Conservation (phyloP, 768 basidiomycete species). For the Naganishia onofrii region DNA sequence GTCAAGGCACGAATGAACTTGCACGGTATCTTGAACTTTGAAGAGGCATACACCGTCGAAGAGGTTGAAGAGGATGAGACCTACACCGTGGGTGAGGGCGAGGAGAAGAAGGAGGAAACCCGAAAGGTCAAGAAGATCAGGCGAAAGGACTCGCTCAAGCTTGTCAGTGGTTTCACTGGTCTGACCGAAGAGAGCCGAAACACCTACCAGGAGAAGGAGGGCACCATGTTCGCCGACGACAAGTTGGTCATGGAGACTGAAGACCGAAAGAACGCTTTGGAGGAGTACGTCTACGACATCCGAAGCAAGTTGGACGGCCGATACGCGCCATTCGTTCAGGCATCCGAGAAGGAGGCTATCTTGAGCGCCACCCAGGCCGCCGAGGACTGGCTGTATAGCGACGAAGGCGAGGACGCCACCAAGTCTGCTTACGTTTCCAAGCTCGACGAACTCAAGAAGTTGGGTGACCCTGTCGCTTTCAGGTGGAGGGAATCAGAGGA, state of each 20-base stretch:
- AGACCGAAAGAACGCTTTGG: conserved; percentile 96
- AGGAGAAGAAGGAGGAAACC: conserved; percentile 57
- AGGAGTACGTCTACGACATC: conserved; percentile 97
- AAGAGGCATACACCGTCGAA: conserved; percentile 73
- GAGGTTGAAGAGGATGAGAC: conserved; percentile 68
- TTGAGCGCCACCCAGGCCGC: conserved; percentile 68
- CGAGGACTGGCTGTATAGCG: conserved; percentile 96
- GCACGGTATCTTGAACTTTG: conserved; percentile 83
- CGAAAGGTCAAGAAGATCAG: conserved; percentile 79
- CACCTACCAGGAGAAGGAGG: conserved; percentile 72
- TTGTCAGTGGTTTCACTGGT: conserved; percentile 64
- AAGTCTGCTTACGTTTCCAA: conserved; percentile 90
- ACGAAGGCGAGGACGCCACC: conserved; percentile 90
- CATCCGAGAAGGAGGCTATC: conserved; percentile 74
- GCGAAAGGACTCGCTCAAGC: conserved; percentile 77
- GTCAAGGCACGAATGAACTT: conserved; percentile 84
- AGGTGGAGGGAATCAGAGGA: conserved; percentile 82
- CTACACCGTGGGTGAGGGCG: conserved; percentile 67
- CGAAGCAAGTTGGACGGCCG: conserved; percentile 87
- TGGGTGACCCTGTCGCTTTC: conserved; percentile 81
- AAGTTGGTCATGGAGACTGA: conserved; percentile 98
- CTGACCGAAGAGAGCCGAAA: conserved; percentile 68
- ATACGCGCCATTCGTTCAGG: conserved; percentile 71
- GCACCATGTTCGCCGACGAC: conserved; percentile 81
- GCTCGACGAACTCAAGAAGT: conserved; percentile 74